phyloP scores from a whole-genome alignment of 176 grass and related monocot genomes.

The Dendrocalamus sinicus region DNA sequence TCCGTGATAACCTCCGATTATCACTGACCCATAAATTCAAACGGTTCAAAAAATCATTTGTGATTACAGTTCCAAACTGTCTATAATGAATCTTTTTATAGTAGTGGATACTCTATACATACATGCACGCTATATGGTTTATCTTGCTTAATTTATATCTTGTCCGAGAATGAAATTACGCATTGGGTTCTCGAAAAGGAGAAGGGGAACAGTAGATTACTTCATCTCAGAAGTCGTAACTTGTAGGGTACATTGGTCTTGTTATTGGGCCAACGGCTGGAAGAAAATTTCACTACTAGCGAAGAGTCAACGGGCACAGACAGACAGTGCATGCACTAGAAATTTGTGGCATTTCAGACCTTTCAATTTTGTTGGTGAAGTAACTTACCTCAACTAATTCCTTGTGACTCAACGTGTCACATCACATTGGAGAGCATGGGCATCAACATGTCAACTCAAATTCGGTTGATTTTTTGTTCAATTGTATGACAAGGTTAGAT shows the following conservation, averaged over 20 bases:
- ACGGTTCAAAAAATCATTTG: no score
- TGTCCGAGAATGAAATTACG: no score
- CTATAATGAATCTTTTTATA: no score
- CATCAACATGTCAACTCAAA: background rate
- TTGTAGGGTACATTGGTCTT: background rate
- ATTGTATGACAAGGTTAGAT: background rate
- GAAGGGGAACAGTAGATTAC: background rate
- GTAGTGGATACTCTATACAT: no score
- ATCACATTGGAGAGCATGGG: background rate
- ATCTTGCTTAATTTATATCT: no score
- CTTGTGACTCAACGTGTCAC: background rate
- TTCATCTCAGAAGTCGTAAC: background rate
- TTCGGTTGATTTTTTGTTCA: conserved; percentile 8
- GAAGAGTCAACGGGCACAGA: background rate
- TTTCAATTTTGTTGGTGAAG: background rate
- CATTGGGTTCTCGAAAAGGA: background rate
- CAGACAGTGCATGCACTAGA: background rate
- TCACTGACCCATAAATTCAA: no score
- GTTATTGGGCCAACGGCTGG: background rate
- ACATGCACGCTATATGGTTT: no score
- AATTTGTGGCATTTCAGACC: background rate
- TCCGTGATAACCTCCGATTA: no score
- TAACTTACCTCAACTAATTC: background rate
- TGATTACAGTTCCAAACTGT: no score
- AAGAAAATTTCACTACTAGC: background rate